Evolutionary conservation across 1,139 yeast genomes (phyloP).

Genomic region (Eremothecium cymbalariae): DNA sequence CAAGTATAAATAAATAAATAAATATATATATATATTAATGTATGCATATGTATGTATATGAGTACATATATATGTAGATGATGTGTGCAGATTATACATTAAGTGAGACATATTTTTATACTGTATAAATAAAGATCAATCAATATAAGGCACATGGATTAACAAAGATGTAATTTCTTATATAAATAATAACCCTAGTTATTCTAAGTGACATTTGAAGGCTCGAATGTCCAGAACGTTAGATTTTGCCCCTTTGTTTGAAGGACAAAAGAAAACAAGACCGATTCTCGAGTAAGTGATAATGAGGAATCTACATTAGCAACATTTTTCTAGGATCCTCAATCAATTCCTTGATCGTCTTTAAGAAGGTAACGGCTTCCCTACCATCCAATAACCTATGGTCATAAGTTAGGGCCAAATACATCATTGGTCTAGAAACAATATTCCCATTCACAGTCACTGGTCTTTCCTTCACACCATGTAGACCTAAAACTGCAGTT

Average conservation of each 20-base stretch:
- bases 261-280: neutral
- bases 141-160: too few relatives aligned
- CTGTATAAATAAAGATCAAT: too few relatives aligned
- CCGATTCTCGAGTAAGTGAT: neutral
- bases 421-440: slow-evolving; percentile 99
- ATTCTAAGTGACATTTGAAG: too few relatives aligned
- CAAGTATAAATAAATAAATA: too few relatives aligned
- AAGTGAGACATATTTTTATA: too few relatives aligned
- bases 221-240: too few relatives aligned
- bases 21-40: too few relatives aligned
- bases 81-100: too few relatives aligned
- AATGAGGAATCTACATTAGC: slow-evolving; percentile 44
- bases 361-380: slow-evolving; percentile 96
- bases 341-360: slow-evolving; percentile 89
- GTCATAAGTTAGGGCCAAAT: slow-evolving; percentile 95
- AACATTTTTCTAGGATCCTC: slow-evolving; percentile 99
- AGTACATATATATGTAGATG: too few relatives aligned
- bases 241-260: neutral
- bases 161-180: too few relatives aligned
- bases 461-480: slow-evolving; percentile 96
- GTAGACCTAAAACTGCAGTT: slow-evolving; percentile 95
- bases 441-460: slow-evolving; percentile 94
- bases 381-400: slow-evolving; percentile 98
- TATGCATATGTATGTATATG: too few relatives aligned
- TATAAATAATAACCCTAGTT: too few relatives aligned